phyloP scores from a whole-genome alignment of 306 rosid species.

The Sechiopsis laciniata region DNA sequence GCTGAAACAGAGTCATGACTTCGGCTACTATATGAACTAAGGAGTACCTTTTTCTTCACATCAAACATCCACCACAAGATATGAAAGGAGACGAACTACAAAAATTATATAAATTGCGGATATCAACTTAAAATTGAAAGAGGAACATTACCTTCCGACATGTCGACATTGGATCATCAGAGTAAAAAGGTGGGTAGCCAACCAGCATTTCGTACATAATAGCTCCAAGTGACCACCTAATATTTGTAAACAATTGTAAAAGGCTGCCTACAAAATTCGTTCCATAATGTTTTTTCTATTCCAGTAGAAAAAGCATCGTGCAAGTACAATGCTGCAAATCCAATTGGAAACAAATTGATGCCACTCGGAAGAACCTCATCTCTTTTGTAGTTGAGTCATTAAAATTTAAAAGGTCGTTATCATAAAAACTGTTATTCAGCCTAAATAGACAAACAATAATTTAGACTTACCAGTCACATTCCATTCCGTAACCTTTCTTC shows the following conservation, averaged over 20 bases:
- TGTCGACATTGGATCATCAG: constrained; percentile 97
- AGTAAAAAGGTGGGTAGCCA: constrained; percentile 95
- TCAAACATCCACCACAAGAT: background rate
- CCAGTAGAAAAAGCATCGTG: background rate
- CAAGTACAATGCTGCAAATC: no score
- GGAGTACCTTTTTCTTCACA: background rate
- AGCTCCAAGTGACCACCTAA: constrained; percentile 99
- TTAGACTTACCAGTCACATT: constrained; percentile 90
- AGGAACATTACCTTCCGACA: constrained; percentile 73
- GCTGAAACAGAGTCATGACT: no score
- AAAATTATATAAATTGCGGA: background rate
- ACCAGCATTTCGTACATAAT: constrained; percentile 98
- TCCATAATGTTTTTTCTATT: constrained; percentile 1
- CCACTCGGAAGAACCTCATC: background rate
- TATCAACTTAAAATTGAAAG: background rate
- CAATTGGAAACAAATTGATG: background rate
- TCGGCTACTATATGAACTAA: background rate
- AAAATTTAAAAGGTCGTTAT: background rate
- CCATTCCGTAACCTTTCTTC: constrained; percentile 97
- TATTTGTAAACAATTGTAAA: constrained; percentile 21
- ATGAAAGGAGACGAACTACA: background rate
- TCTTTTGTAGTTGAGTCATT: background rate
- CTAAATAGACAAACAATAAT: background rate
- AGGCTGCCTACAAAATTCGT: background rate
- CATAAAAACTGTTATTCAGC: background rate